Conservation (phyloP, 1,284 basidiomycete species). For the Fistulina hepatica region DNA sequence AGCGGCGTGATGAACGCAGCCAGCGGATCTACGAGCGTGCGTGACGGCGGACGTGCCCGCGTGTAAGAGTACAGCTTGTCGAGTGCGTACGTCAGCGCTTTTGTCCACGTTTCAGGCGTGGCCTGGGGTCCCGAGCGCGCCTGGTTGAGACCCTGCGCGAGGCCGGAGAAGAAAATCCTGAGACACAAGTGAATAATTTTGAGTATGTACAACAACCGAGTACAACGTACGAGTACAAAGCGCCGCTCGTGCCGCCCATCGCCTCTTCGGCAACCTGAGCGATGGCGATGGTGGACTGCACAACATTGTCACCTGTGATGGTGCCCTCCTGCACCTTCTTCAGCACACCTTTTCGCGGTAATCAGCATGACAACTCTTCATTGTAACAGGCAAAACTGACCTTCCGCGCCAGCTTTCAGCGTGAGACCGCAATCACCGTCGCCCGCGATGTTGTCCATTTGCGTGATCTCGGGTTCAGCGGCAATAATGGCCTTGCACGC, state of each 20-base stretch:
- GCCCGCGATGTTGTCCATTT: constrained; percentile 72
- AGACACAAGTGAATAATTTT: constrained; percentile 1
- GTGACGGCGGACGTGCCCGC: constrained; percentile 77
- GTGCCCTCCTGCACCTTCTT: constrained; percentile 34
- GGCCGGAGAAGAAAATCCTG: constrained; percentile 80
- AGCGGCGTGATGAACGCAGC: constrained; percentile 56
- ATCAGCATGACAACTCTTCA: not conserved
- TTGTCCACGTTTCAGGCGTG: constrained; percentile 51
- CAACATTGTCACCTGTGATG: constrained; percentile 52
- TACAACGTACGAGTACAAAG: constrained; percentile 68
- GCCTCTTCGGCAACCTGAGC: constrained; percentile 69
- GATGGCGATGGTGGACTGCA: constrained; percentile 52
- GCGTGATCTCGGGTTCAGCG: constrained; percentile 82
- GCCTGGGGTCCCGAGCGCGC: constrained; percentile 26
- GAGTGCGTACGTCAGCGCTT: constrained; percentile 52
- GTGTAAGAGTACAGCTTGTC: constrained; percentile 78
- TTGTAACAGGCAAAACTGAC: constrained; percentile 12
- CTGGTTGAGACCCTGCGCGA: constrained; percentile 66
- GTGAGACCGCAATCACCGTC: constrained; percentile 74
- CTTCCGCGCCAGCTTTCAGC: constrained; percentile 46
- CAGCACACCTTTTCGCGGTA: constrained; percentile 37
- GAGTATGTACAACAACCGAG: constrained; percentile 1
- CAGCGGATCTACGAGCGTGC: constrained; percentile 87
- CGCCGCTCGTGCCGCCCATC: constrained; percentile 92
- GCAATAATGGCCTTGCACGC: constrained; percentile 63